Conservation (phyloP, 2,329 filamentous ascomycete genomes). For the Lecanoromycetidae sp. region DNA sequence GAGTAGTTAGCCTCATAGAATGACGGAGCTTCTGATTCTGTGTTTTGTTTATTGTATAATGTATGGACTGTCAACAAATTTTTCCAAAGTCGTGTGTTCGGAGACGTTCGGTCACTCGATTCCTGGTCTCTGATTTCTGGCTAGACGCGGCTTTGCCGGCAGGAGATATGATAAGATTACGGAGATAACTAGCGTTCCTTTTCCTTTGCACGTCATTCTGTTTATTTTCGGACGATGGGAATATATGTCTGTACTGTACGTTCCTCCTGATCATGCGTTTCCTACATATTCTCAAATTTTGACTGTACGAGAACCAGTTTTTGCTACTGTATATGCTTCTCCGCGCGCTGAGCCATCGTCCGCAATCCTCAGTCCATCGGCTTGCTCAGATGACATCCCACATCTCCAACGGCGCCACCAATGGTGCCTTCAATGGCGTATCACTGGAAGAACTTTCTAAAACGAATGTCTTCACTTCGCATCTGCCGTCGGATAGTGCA, state of each 20-base stretch:
- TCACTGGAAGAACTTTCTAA: conserved; percentile 43
- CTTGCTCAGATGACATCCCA: conserved; percentile 17
- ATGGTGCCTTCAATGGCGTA: conserved; percentile 19
- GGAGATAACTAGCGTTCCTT: not conserved
- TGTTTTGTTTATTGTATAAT: too few species aligned
- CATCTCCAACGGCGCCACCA: conserved; percentile 18
- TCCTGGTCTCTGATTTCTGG: too few species aligned
- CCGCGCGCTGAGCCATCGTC: conserved; percentile 10
- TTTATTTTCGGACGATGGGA: not conserved
- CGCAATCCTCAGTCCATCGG: conserved; percentile 1
- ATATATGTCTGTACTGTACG: not conserved
- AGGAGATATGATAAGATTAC: conserved; percentile 5
- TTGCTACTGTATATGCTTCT: conserved; percentile 17
- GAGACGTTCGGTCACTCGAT: not conserved
- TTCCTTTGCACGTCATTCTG: not conserved
- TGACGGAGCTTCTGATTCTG: too few species aligned
- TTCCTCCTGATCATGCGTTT: not conserved
- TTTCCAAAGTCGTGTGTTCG: not conserved
- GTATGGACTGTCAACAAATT: too few species aligned
- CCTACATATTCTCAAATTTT: not conserved
- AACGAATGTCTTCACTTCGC: conserved; percentile 51
- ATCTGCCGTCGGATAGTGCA: conserved; percentile 60
- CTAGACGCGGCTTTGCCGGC: not conserved
- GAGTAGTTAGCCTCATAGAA: too few species aligned
- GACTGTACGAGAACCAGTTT: not conserved